phyloP scores from a whole-genome alignment of 2,329 filamentous ascomycete species.

The Colletotrichum chrysophilum region DNA sequence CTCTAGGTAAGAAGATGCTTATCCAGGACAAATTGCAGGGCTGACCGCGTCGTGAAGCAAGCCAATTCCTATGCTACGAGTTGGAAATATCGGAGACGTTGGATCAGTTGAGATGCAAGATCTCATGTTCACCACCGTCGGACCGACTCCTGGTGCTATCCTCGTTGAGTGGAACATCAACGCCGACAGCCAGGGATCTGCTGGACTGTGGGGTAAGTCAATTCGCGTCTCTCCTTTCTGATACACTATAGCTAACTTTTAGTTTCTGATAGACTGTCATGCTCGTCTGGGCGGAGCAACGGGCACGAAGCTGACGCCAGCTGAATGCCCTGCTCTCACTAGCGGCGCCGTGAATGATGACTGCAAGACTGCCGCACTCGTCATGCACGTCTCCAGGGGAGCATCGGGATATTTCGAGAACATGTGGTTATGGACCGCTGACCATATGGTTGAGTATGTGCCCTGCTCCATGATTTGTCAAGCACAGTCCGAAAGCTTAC shows the following conservation, averaged over 20 bases:
- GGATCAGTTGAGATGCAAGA: conserved; percentile 74
- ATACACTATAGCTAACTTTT: background rate
- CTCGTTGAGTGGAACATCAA: background rate
- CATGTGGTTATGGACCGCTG: conserved; percentile 71
- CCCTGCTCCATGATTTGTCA: background rate
- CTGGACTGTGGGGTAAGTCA: background rate
- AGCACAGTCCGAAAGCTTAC: background rate
- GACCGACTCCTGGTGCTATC: conserved; percentile 64
- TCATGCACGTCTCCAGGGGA: conserved; percentile 51
- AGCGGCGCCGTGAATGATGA: conserved; percentile 49
- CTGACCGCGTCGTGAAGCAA: background rate
- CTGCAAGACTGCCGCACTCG: conserved; percentile 64
- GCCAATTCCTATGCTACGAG: conserved; percentile 57
- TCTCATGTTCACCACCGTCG: conserved; percentile 69
- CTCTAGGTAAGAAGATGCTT: background rate
- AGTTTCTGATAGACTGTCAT: conserved; percentile 59
- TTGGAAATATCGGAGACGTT: conserved; percentile 64
- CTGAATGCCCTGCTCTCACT: conserved; percentile 56
- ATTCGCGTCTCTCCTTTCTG: background rate
- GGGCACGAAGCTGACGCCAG: conserved; percentile 68
- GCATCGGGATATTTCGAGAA: conserved; percentile 58
- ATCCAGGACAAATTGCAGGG: background rate
- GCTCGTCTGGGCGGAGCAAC: conserved; percentile 74
- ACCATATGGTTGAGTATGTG: conserved; percentile 56
- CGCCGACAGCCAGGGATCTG: background rate